Base-by-base conservation (phyloP, 2,329 filamentous ascomycete genomes). In the Allantophomopsis cytisporea region DNA sequence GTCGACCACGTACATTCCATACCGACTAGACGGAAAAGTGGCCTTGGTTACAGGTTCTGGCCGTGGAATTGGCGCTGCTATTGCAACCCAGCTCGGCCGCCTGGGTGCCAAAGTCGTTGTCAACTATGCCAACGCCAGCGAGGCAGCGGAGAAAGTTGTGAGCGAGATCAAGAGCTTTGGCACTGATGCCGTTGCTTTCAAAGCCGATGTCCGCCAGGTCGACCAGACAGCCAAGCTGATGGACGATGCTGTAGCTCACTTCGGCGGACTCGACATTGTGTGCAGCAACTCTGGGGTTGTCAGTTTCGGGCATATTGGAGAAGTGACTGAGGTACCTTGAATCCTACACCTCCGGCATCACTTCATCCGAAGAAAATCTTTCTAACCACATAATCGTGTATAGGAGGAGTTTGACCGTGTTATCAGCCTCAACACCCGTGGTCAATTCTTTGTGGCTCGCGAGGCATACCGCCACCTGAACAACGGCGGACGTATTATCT, bases 361-460 rank as follows among this genome's bases (percentile, higher is more conserved):
- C 48, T n/a, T n/a, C n/a, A n/a, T n/a, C n/a, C n/a, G n/a, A n/a
- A n/a, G n/a, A n/a, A n/a, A n/a, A n/a, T n/a, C n/a, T 13, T 46
- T 13, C 42, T 39, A 11, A 43, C 40, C 20, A 38, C 47, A 7
- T n/a, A n/a, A n/a, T n/a, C n/a, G n/a, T n/a, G 42, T 23, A 47
- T 66, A 71, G 60, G 71, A 75, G 54, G 73, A 75, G 54, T 76
- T 68, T 54, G 73, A 77, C 54, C 69, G 73, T 42, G 71, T 76
- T 35, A 74, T 77, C 60, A 68, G 65, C 59, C 55, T 76, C 49
- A 76, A 77, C 56, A 64, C 72, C 3, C 60, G 69, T 14, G 73
- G 70, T 7, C 73, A 76, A 55, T 76, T 76, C 60, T 77, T 77
- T 54, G 71, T 77, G 28, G 73, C 71, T 5, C 70, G 74, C 50